Evolutionary conservation across 495 filamentous ascomycete species (phyloP).

Genomic region (Penicillium cosmopolitanum): DNA sequence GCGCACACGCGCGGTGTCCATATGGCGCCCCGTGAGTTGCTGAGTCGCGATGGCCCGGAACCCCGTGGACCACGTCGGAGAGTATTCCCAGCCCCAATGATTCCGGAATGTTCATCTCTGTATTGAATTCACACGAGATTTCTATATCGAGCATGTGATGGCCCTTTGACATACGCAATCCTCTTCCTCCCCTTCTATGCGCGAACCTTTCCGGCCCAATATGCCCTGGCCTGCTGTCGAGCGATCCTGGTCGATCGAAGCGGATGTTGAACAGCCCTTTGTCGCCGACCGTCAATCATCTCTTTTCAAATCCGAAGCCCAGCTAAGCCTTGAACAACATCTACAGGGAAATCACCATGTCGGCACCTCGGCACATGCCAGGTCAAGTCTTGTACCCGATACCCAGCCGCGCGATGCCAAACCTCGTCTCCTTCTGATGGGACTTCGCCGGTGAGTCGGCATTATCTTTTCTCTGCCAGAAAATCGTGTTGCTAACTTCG

Average conservation of each 20-base stretch:
- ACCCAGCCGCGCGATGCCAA: slow-evolving; percentile 58
- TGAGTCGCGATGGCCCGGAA: slow-evolving; percentile 5
- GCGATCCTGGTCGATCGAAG: slow-evolving; percentile 17
- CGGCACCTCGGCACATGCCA: slow-evolving; percentile 29
- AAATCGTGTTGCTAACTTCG: not conserved
- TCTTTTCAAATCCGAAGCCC: slow-evolving; percentile 26
- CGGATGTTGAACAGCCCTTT: slow-evolving; percentile 5
- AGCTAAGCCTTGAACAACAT: slow-evolving; percentile 43
- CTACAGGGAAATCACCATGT: slow-evolving; percentile 41
- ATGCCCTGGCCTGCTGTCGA: slow-evolving; percentile 21
- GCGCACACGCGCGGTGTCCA: slow-evolving; percentile 4
- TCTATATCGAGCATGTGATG: slow-evolving; percentile 1
- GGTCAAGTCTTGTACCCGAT: slow-evolving; percentile 31
- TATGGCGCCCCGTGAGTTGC: slow-evolving; percentile 7
- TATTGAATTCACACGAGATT: not conserved
- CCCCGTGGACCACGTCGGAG: slow-evolving; percentile 8
- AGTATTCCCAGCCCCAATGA: not conserved
- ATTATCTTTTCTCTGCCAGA: not conserved
- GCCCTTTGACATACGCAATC: slow-evolving; percentile 1
- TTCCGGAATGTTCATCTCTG: not conserved
- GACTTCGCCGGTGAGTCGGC: slow-evolving; percentile 77
- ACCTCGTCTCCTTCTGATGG: slow-evolving; percentile 91
- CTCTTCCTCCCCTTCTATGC: not conserved
- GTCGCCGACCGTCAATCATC: slow-evolving; percentile 11
- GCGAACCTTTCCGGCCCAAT: slow-evolving; percentile 3